Base-by-base conservation (phyloP, 2,329 filamentous ascomycete genomes). In the Sporothrix brasiliensis region DNA sequence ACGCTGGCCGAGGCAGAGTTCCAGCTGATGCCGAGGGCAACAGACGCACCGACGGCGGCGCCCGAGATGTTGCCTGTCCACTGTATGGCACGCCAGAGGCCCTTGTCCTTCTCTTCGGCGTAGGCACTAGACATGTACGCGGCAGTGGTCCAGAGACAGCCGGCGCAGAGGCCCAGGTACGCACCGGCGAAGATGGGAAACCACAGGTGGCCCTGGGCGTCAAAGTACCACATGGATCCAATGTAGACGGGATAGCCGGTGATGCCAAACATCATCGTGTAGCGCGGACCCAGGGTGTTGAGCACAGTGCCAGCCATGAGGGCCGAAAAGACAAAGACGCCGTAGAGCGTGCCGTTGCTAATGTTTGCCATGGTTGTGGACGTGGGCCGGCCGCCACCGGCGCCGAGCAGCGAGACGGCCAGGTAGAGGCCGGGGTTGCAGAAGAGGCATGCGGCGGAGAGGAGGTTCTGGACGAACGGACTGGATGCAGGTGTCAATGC, bases 111-210 rank as follows among this genome's bases (percentile, higher is more conserved):
- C 67, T 79, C 78, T 53, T 79, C 78, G 3, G 78, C 74, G 56
- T 79, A 79, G 0, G 77, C 75, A 30, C 75, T 76, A 16, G 76
- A 74, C 63, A 79, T 77, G 41, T 77, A 79, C 1, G 77, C 77
- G 34, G 75, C 76, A 0, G 75, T 76, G 24, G 78, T 74, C 71
- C 78, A 79, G 13, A 79, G 73, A 52, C 78, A 72, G 13, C 77
- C 76, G 1, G 77, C 75, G 10, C 73, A 74, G 34, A 78, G 74
- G n/a, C 77, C 78, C 41, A 79, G 76, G 58, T 60, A 73, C 3
- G 76, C 73, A 7, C 76, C 74, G 0, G 75, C 73, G 16, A 74
- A 74, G 27, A 75, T 73, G 2, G 77, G 77, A 67, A 73, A 77
- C 24, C 72, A 75, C 5, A 71, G 47, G 34, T 75, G 71, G 6